Evolutionary conservation across 495 filamentous ascomycete species (phyloP).

Genomic region (Sporormia fimetaria): DNA sequence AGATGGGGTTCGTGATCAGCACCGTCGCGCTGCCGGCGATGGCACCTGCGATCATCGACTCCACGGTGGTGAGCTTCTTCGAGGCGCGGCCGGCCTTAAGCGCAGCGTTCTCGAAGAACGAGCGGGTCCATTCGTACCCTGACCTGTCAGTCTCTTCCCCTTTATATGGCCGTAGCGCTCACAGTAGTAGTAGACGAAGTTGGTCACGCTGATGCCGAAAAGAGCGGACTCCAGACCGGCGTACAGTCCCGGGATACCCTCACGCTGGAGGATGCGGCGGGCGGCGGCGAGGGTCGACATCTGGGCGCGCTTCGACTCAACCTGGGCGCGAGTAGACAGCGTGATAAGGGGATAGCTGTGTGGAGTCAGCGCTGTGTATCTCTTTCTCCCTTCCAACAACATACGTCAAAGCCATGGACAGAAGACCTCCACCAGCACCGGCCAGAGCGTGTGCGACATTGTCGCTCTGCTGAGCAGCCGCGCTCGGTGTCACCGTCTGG

Average conservation of each 20-base stretch:
- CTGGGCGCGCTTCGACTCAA: conserved; percentile 87
- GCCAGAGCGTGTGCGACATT: conserved; percentile 84
- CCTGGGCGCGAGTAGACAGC: conserved; percentile 92
- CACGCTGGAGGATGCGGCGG: conserved; percentile 77
- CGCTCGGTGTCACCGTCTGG: conserved; percentile 35
- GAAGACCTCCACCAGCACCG: conserved; percentile 75
- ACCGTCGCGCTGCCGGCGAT: conserved; percentile 90
- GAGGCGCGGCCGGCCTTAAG: conserved; percentile 59
- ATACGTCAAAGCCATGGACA: conserved; percentile 92
- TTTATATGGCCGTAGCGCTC: conserved; percentile 7
- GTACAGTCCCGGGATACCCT: conserved; percentile 80
- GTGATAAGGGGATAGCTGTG: conserved; percentile 88
- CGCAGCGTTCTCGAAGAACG: conserved; percentile 77
- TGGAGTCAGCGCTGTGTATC: conserved; percentile 22
- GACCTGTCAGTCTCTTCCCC: conserved; percentile 5
- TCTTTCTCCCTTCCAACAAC: conserved; percentile 15
- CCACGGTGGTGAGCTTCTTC: conserved; percentile 75
- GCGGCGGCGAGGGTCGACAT: conserved; percentile 70
- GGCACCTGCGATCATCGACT: conserved; percentile 91
- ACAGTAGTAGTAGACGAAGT: conserved; percentile 99
- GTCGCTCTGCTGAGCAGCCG: conserved; percentile 62
- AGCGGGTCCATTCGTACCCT: conserved; percentile 92
- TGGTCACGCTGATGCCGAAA: conserved; percentile 96
- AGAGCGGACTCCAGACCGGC: conserved; percentile 80
- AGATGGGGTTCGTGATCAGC: conserved; percentile 92